These are phyloP conservation scores for Arachnomyces sp. DNA, from an alignment of 2,329 filamentous ascomycete species.

Conservation along the genomic window DNA sequence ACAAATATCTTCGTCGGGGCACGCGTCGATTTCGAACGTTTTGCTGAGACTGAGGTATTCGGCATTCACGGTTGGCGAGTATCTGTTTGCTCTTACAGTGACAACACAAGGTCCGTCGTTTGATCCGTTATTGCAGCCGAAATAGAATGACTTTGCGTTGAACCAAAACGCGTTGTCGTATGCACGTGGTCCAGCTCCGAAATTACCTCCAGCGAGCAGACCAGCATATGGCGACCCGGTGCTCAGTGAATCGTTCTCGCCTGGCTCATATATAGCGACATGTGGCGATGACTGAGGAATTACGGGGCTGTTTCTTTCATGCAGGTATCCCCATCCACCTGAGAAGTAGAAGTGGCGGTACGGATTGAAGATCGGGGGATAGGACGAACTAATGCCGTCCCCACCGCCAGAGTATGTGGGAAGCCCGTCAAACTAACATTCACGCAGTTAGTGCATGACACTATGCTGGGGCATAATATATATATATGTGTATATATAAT, in stretches of 20 bases:
- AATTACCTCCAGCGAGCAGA: constrained; percentile 35
- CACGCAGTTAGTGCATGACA: not conserved
- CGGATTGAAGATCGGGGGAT: constrained; percentile 39
- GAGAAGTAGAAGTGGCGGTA: constrained; percentile 47
- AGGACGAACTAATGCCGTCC: constrained; percentile 20
- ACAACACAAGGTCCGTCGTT: constrained; percentile 31
- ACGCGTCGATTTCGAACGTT: constrained; percentile 36
- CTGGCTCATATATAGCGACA: constrained; percentile 41
- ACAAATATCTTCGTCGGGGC: constrained; percentile 35
- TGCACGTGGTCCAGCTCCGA: constrained; percentile 39
- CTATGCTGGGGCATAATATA: not conserved
- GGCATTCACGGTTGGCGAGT: constrained; percentile 23
- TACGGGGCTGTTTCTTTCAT: constrained; percentile 38
- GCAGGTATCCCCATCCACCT: constrained; percentile 44
- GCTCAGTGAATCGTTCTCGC: constrained; percentile 17
- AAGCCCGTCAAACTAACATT: constrained; percentile 21
- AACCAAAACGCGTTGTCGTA: constrained; percentile 44
- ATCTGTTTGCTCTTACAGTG: constrained; percentile 41
- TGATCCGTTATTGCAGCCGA: constrained; percentile 41
- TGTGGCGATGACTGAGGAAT: constrained; percentile 39
- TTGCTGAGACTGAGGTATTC: constrained; percentile 31
- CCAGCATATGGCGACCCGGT: constrained; percentile 20
- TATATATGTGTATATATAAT: too few species aligned
- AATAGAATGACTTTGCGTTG: constrained; percentile 39
- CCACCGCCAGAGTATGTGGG: constrained; percentile 16